Conservation (phyloP, 2,329 filamentous ascomycete genomes). For the Diaporthe humulicola region DNA sequence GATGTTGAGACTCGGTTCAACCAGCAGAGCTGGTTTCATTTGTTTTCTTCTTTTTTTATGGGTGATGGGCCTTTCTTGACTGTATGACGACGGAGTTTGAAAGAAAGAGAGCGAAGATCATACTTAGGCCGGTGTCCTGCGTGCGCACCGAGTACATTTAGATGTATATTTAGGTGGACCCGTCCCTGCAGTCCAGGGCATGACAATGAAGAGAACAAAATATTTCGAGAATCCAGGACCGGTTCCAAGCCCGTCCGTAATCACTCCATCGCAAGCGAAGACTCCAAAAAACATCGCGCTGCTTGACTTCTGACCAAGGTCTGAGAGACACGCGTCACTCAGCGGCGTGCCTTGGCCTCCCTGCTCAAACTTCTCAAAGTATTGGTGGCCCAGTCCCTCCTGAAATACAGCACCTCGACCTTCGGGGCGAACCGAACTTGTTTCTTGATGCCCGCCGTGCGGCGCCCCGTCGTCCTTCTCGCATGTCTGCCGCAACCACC, state of each 20-base stretch:
- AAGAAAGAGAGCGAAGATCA: slow-evolving; percentile 8
- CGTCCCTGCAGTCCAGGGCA: not conserved
- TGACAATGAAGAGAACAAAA: slow-evolving; percentile 9
- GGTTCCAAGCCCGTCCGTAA: not conserved
- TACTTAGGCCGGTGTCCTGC: not conserved
- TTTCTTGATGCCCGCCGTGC: slow-evolving; percentile 1
- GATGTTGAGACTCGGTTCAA: not conserved
- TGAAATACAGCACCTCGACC: slow-evolving; percentile 14
- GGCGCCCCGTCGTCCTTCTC: not conserved
- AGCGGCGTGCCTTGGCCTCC: not conserved
- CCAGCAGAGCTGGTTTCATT: slow-evolving; percentile 29
- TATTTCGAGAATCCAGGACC: not conserved
- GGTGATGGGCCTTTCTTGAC: not conserved
- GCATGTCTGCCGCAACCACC: not conserved
- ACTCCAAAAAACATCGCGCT: not conserved
- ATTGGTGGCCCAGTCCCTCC: slow-evolving; percentile 8
- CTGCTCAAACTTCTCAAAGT: not conserved
- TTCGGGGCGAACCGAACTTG: slow-evolving; percentile 1
- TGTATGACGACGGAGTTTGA: slow-evolving; percentile 11
- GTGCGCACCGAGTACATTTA: slow-evolving; percentile 15
- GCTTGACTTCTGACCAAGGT: not conserved
- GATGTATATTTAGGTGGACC: slow-evolving; percentile 21
- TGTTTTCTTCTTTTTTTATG: not conserved
- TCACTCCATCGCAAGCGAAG: not conserved
- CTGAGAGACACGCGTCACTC: not conserved